Conservation (phyloP, 768 basidiomycete genomes). For the Tricholoma sp. region DNA sequence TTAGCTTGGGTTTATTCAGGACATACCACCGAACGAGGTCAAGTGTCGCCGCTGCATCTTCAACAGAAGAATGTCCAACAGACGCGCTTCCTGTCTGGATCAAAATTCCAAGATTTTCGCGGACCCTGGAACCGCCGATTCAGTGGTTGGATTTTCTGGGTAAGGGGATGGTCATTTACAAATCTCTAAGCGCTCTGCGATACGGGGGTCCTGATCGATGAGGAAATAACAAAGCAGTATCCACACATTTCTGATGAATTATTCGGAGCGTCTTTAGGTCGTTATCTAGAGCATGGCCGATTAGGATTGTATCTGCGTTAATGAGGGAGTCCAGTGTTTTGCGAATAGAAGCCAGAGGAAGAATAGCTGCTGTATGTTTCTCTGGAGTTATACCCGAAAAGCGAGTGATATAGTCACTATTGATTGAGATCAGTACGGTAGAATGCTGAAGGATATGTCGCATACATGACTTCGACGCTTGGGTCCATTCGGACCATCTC, state of each 20-base stretch:
- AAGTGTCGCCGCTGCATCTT: slow-evolving; percentile 85
- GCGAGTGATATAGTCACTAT: slow-evolving; percentile 86
- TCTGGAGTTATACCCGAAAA: slow-evolving; percentile 78
- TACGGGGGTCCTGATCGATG: slow-evolving; percentile 72
- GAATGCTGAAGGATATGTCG: slow-evolving; percentile 37
- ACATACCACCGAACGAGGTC: slow-evolving; percentile 85
- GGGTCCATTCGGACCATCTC: slow-evolving; percentile 78
- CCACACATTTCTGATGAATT: slow-evolving; percentile 79
- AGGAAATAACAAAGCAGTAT: slow-evolving; percentile 85
- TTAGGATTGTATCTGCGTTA: slow-evolving; percentile 75
- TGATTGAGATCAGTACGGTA: not conserved
- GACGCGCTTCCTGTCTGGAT: slow-evolving; percentile 79
- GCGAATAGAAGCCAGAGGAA: slow-evolving; percentile 64
- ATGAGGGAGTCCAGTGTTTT: slow-evolving; percentile 67
- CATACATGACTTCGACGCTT: slow-evolving; percentile 72
- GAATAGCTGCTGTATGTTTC: slow-evolving; percentile 50
- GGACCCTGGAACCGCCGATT: slow-evolving; percentile 47
- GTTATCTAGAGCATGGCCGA: slow-evolving; percentile 91
- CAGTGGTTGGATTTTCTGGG: not conserved
- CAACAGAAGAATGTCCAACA: slow-evolving; percentile 83
- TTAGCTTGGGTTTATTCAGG: slow-evolving; percentile 42
- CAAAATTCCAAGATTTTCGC: slow-evolving; percentile 70
- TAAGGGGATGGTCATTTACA: slow-evolving; percentile 44
- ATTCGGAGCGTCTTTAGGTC: slow-evolving; percentile 89
- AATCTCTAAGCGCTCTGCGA: slow-evolving; percentile 71